Conservation (phyloP, 208 protist genomes). For the Crithidia sp. region DNA sequence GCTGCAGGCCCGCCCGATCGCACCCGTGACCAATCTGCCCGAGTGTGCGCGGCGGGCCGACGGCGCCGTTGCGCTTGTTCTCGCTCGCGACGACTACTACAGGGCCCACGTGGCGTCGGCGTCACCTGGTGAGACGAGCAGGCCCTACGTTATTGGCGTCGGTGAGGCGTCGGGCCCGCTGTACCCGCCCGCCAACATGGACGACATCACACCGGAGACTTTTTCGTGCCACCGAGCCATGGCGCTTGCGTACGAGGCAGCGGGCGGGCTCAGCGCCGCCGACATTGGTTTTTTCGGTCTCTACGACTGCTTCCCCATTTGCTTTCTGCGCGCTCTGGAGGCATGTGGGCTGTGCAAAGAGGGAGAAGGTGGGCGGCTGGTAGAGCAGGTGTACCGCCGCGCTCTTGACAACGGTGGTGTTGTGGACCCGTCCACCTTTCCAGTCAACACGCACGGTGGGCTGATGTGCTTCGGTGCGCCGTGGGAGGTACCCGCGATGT, state of each 20-base stretch:
- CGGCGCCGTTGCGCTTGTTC: conserved; percentile 62
- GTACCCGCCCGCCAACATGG: conserved; percentile 56
- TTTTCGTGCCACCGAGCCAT: conserved; percentile 69
- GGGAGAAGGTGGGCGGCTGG: conserved; percentile 60
- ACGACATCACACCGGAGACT: conserved; percentile 54
- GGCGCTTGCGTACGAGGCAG: conserved; percentile 49
- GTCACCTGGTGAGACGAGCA: conserved; percentile 3
- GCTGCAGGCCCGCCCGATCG: conserved; percentile 45
- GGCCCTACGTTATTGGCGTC: conserved; percentile 49
- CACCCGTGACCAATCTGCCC: conserved; percentile 53
- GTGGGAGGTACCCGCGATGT: conserved; percentile 84
- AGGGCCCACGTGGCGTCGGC: conserved; percentile 27
- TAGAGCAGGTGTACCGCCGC: conserved; percentile 55
- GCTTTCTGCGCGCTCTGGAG: conserved; percentile 77
- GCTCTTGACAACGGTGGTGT: conserved; percentile 33
- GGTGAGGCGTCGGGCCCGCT: conserved; percentile 72
- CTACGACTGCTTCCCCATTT: conserved; percentile 88
- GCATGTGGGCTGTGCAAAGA: conserved; percentile 56
- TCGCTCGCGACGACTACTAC: conserved; percentile 60
- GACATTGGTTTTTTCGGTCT: conserved; percentile 85
- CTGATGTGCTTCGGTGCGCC: conserved; percentile 81
- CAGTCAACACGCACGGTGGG: conserved; percentile 82
- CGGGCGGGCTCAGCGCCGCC: conserved; percentile 41
- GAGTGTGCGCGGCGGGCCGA: conserved; percentile 81
- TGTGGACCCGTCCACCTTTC: conserved; percentile 43